phyloP scores from a whole-genome alignment of 192 early-diverging fungal genomes.

The Coemansia guatemalensis region DNA sequence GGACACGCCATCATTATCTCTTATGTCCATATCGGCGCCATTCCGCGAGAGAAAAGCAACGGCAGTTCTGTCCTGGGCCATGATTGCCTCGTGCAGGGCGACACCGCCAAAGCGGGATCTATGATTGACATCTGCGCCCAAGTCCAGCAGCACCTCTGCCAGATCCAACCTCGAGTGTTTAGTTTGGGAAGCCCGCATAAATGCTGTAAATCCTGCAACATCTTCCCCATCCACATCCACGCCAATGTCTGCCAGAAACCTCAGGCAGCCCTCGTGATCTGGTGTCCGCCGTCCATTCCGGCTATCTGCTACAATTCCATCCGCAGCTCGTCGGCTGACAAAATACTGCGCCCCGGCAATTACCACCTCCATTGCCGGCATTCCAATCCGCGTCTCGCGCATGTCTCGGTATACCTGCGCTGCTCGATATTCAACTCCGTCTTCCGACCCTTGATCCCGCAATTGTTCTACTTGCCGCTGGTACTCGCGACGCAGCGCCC shows the following conservation, averaged over 20 bases:
- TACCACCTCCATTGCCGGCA: conserved; percentile 53
- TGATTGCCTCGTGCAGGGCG: conserved; percentile 47
- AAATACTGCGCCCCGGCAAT: conserved; percentile 50
- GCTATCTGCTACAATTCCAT: not conserved
- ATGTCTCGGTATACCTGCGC: conserved; percentile 11
- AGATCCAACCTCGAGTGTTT: conserved; percentile 36
- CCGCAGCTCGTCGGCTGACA: conserved; percentile 7
- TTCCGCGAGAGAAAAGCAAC: conserved; percentile 41
- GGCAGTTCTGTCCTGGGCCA: conserved; percentile 45
- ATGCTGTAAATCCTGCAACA: conserved; percentile 49
- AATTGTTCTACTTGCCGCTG: not conserved
- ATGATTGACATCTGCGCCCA: conserved; percentile 48
- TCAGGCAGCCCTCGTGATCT: conserved; percentile 29
- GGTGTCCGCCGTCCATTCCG: not conserved
- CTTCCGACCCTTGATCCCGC: not conserved
- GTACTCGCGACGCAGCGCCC: conserved; percentile 11
- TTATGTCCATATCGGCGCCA: conserved; percentile 42
- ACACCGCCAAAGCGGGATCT: conserved; percentile 48
- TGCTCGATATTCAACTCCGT: not conserved
- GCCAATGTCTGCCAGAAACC: conserved; percentile 22
- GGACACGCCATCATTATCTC: conserved; percentile 49
- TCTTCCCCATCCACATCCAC: conserved; percentile 32
- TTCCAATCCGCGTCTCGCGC: conserved; percentile 35
- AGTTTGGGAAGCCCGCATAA: conserved; percentile 51
- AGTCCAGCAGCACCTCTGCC: conserved; percentile 28